Base-by-base conservation (phyloP, 2,329 filamentous ascomycete species). In the Colletotrichum coccodes region DNA sequence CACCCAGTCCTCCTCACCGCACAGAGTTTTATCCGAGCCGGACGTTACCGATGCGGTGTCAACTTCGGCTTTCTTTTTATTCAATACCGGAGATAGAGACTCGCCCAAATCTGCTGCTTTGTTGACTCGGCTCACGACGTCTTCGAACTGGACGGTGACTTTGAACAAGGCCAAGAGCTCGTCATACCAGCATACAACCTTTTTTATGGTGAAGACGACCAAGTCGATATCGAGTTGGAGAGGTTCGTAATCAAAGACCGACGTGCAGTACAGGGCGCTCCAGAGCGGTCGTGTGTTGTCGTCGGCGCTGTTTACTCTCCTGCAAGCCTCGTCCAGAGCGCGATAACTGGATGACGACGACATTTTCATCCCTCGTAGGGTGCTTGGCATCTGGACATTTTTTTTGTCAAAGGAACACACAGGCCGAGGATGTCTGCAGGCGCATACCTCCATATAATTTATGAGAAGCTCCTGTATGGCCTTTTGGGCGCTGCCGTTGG, bases 191-290 rank as follows among this genome's bases (percentile, higher is more conserved):
- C 30, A 21, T 9, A 36, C 42, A 26, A 49, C 12, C 12, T 38
- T 26, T 16, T 38, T 49, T 5, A 34, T 59, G n/a, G 44, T 36
- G 57, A 38, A 49, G 32, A 49, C 30, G 4, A 21, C 32, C 57
- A 59, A 38, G 32, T 59, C 42, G n/a, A 59, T n/a, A 14, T 59
- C 57, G 21, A 59, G 30, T 16, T 49, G 57, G 28, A 49, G 42
- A 12, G 57, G 42, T 11, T 28, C 23, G 32, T n/a, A 9, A 8
- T 30, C 23, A 34, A 59, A 42, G 4, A 49, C 42, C 21, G 57
- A 59, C 21, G 57, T 46, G 42, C 8, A 36, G 18, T 36, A 21
- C 23, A 59, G 14, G 30, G 30, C 32, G 32, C 36, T 49, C 57
- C 42, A 47, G 6, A 49, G 21, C 30, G 21, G 57, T 36, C 30